These are phyloP conservation scores for Phytophthora citricola DNA, from an alignment of 352 stramenopile genomes.

Conservation along the genomic window DNA sequence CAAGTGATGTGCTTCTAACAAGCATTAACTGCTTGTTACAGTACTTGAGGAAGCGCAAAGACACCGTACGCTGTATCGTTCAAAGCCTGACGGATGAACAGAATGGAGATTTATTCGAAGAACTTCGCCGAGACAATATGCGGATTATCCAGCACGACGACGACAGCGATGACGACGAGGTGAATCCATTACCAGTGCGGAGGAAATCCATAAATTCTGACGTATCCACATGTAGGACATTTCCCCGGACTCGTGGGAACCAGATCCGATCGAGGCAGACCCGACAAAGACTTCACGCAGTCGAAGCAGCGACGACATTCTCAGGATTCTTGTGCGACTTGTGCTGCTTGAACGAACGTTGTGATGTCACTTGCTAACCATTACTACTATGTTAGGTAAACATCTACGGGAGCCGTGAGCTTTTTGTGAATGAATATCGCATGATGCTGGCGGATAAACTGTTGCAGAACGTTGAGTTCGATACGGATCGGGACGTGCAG, in stretches of 20 bases:
- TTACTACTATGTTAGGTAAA: slow-evolving; percentile 62
- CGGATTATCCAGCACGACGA: slow-evolving; percentile 93
- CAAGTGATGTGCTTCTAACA: no score
- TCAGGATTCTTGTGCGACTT: slow-evolving; percentile 92
- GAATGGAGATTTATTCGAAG: slow-evolving; percentile 96
- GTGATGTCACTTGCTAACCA: not conserved
- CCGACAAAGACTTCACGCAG: slow-evolving; percentile 83
- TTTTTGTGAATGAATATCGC: slow-evolving; percentile 99
- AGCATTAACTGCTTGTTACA: slow-evolving; percentile 11
- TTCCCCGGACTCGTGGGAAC: slow-evolving; percentile 91
- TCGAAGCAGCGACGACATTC: slow-evolving; percentile 93
- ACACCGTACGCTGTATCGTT: slow-evolving; percentile 98
- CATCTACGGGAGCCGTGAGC: slow-evolving; percentile 98
- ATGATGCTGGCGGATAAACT: slow-evolving; percentile 98
- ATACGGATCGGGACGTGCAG: slow-evolving; percentile 94
- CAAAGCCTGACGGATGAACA: slow-evolving; percentile 89
- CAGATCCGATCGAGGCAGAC: slow-evolving; percentile 86
- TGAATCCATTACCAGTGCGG: slow-evolving; percentile 11
- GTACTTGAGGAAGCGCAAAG: slow-evolving; percentile 94
- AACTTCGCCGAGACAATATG: slow-evolving; percentile 93
- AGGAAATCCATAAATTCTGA: not conserved
- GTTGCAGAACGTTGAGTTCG: slow-evolving; percentile 93
- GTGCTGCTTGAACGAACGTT: not conserved
- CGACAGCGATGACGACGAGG: slow-evolving; percentile 94
- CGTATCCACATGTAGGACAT: slow-evolving; percentile 54